Conservation (phyloP, 2,329 filamentous ascomycete species). For the Geosmithia putterillii region DNA sequence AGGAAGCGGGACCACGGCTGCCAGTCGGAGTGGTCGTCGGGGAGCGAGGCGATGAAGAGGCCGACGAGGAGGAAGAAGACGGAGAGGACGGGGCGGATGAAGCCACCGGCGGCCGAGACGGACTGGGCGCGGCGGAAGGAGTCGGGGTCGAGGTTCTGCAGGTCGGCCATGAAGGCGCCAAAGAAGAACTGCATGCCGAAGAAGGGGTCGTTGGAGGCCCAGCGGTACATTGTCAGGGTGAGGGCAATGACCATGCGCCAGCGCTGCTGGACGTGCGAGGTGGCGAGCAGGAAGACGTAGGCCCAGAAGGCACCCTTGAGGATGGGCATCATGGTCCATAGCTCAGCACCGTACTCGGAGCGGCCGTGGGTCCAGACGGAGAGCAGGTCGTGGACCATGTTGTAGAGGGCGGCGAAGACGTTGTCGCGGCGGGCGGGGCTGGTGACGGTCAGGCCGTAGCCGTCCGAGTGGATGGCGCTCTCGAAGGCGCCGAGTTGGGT, state of each 20-base stretch:
- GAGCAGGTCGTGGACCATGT: constrained; percentile 28
- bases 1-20: constrained; percentile 39
- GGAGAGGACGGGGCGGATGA: constrained; percentile 31
- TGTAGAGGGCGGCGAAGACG: constrained; percentile 3
- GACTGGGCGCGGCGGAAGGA: constrained; percentile 22
- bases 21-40: constrained; percentile 40
- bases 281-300: constrained; percentile 39
- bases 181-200: constrained; percentile 49
- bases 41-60: constrained; percentile 46
- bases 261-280: constrained; percentile 31
- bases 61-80: constrained; percentile 36
- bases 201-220: constrained; percentile 19
- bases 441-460: constrained; percentile 44
- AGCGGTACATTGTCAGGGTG: constrained; percentile 36
- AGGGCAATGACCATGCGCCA: constrained; percentile 35
- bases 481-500: constrained; percentile 43
- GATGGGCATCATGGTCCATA: constrained; percentile 45
- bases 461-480: constrained; percentile 42
- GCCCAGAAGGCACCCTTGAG: constrained; percentile 41
- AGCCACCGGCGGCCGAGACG: constrained; percentile 22
- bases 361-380: constrained; percentile 36
- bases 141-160: constrained; percentile 37
- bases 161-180: constrained; percentile 48
- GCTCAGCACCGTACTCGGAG: constrained; percentile 43
- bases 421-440: constrained; percentile 20